Evolutionary conservation across 2,329 filamentous ascomycete species (phyloP), one percentile per base, ranked within the genome.

Genomic region (Canariomyces notabilis): DNA sequence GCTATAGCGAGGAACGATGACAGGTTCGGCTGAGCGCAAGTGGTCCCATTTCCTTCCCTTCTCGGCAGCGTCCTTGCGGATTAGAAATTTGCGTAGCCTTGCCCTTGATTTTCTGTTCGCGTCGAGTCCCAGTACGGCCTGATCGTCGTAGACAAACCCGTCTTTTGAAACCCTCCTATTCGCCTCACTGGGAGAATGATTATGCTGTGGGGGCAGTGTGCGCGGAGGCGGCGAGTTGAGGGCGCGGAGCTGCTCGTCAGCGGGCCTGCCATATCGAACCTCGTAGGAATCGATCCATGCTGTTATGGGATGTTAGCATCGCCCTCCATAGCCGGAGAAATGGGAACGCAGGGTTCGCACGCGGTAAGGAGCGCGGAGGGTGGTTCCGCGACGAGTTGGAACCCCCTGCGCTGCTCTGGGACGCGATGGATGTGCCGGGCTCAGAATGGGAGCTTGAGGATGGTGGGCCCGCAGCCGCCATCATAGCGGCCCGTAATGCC

Each of bases 1-100:
- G 46, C 64, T 64, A 51, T 74, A 71, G 33, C 69, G 67, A 19
- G 76, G 67, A 38, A 80, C 74, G 52, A 82, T 79, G 52, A 81
- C 76, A 4, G 78, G 77, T 49, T 81, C 77, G 26, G 74, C 69
- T 2, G 75, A 74, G 42, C 78, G 74, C 42, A 81, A 61, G 56
- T 82, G 76, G 56, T 82, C 78, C 77, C 77, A 81, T 64, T 73
- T 73, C 49, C 76, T 70, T 3, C 76, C 76, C 37, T 61, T 72
- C 61, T 62, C 71, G 44, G 68, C 60, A 22, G 65, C 71, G 36
- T 75, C 70, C 54, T 75, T 71, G 52, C 61, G 64, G 44, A 56
- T 66, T 42, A 79, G 67, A 18, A 78, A 62, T 42, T 68, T 67
- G 42, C 73, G 71, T 16, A 79, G 61, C 48, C 62, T 68, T 18